These are phyloP conservation scores for Withania somnifera DNA, from an alignment of 305 asterid genomes.

Conservation along the genomic window DNA sequence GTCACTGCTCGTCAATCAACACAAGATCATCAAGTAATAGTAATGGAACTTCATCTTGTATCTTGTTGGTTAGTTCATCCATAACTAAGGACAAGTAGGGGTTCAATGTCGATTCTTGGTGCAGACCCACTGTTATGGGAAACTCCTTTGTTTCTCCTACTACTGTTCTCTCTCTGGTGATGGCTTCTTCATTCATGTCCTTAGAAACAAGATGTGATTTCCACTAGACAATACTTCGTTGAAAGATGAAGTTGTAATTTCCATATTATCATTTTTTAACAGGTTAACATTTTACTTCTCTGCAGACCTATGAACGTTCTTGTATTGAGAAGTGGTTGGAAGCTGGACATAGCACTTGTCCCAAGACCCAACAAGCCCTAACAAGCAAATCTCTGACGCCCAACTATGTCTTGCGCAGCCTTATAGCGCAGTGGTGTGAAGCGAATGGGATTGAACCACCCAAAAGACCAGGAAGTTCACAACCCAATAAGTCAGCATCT, in stretches of 20 bases:
- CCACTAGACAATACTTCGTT: not conserved
- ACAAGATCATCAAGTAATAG: not conserved
- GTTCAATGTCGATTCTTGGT: not conserved
- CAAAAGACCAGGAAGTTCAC: slow-evolving; percentile 49
- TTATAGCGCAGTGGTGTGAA: slow-evolving; percentile 92
- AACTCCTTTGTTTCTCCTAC: not conserved
- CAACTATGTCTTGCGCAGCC: slow-evolving; percentile 87
- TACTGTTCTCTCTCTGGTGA: not conserved
- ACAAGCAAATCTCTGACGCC: slow-evolving; percentile 71
- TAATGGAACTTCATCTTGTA: not conserved
- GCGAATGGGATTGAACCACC: slow-evolving; percentile 83
- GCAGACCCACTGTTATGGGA: not conserved
- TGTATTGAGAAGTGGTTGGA: slow-evolving; percentile 91
- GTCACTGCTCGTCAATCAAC: not conserved
- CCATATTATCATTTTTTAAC: not conserved
- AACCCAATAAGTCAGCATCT: slow-evolving; percentile 31
- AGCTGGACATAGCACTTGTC: slow-evolving; percentile 79
- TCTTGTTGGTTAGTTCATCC: not conserved
- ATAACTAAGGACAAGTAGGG: not conserved
- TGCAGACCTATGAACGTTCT: slow-evolving; percentile 81
- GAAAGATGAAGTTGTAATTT: not conserved
- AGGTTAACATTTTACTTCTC: not conserved
- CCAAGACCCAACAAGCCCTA: slow-evolving; percentile 85
- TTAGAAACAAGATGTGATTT: not conserved
- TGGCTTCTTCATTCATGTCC: not conserved